Evolutionary conservation across 1,139 yeast species (phyloP).

Genomic region (Taphrina sp.): DNA sequence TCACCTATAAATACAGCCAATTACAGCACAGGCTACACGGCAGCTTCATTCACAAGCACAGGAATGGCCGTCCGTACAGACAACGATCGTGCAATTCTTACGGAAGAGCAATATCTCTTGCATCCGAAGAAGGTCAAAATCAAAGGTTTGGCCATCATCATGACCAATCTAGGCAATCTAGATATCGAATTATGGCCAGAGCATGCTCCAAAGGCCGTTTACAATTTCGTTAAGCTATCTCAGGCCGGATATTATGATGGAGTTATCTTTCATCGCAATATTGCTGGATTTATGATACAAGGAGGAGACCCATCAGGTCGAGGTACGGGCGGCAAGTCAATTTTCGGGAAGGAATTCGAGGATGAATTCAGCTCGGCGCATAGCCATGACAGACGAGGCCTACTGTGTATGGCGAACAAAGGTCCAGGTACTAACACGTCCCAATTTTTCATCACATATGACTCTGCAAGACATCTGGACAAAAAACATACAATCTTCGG

Average conservation of each 20-base stretch:
- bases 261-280: slow-evolving; percentile 51
- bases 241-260: slow-evolving; percentile 48
- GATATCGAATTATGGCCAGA: slow-evolving; percentile 46
- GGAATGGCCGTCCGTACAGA: slow-evolving; percentile 42
- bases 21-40: slow-evolving; percentile 43
- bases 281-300: slow-evolving; percentile 54
- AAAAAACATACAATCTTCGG: slow-evolving; percentile 82
- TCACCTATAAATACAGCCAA: slow-evolving; percentile 22
- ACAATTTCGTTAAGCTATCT: slow-evolving; percentile 50
- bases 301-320: slow-evolving; percentile 56
- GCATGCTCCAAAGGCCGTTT: slow-evolving; percentile 50
- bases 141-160: slow-evolving; percentile 45
- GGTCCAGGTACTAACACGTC: slow-evolving; percentile 65
- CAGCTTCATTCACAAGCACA: slow-evolving; percentile 45
- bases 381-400: slow-evolving; percentile 77
- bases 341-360: slow-evolving; percentile 45
- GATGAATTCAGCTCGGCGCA: slow-evolving; percentile 64
- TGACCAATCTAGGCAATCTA: slow-evolving; percentile 43
- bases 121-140: slow-evolving; percentile 42
- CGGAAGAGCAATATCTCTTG: slow-evolving; percentile 41
- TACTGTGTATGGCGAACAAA: slow-evolving; percentile 74
- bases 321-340: slow-evolving; percentile 49
- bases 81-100: slow-evolving; percentile 38
- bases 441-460: slow-evolving; percentile 76
- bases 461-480: slow-evolving; percentile 66